Evolutionary conservation across 768 basidiomycete genomes (phyloP).

Genomic region (Podaxis carcinomalis): DNA sequence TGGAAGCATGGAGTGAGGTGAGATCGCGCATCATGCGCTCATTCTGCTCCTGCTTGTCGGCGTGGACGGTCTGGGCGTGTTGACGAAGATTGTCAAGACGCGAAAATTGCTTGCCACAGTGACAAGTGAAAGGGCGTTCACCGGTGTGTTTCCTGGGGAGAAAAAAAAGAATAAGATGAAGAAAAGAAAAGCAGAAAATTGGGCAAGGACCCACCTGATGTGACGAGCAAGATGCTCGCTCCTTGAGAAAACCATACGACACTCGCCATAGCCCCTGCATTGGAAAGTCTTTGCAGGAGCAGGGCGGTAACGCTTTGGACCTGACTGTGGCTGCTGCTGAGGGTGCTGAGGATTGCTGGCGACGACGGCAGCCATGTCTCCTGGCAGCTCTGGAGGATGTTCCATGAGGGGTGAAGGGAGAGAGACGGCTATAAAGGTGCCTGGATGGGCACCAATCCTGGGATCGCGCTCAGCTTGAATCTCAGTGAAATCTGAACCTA

Average conservation of each 20-base stretch:
- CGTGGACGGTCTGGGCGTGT: conserved; percentile 95
- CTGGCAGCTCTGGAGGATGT: conserved; percentile 5
- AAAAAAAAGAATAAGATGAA: conserved; percentile 13
- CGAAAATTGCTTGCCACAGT: conserved; percentile 93
- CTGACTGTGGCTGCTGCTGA: conserved; percentile 18
- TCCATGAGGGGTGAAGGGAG: conserved; percentile 9
- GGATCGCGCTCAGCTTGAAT: conserved; percentile 6
- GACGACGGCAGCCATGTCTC: conserved; percentile 10
- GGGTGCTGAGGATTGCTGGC: conserved; percentile 2
- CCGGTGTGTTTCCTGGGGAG: conserved; percentile 88
- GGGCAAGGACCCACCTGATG: conserved; percentile 62
- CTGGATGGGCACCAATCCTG: conserved; percentile 4
- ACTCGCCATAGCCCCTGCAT: conserved; percentile 92
- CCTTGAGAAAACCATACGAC: conserved; percentile 94
- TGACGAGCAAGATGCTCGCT: conserved; percentile 96
- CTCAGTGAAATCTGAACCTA: conserved; percentile 2
- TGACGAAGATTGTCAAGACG: conserved; percentile 96
- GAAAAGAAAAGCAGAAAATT: conserved; percentile 13
- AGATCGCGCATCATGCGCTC: conserved; percentile 91
- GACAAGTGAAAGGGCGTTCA: conserved; percentile 93
- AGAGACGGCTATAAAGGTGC: conserved; percentile 6
- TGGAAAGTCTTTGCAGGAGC: conserved; percentile 93
- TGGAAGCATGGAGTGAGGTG: conserved; percentile 75
- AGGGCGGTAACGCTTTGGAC: conserved; percentile 66
- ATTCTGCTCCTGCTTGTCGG: conserved; percentile 88